Conservation (phyloP, 139 green algal species). For the Zygnema circumcarinatum region DNA sequence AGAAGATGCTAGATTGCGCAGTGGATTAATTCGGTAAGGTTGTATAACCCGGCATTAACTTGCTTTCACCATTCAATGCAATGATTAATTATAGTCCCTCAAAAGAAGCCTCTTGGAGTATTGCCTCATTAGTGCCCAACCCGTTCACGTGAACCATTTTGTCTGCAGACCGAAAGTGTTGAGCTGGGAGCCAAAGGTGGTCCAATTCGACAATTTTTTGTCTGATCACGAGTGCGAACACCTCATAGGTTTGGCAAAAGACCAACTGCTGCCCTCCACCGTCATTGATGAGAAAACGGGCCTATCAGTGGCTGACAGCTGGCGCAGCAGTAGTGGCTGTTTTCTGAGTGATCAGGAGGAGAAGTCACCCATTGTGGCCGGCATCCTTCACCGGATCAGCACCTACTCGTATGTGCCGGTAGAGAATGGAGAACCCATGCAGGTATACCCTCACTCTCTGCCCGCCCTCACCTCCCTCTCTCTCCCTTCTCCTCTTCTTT, state of each 20-base stretch:
- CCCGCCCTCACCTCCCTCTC: background rate
- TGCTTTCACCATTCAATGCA: too few species aligned
- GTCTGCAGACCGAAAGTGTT: too few species aligned
- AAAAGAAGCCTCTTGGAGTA: too few species aligned
- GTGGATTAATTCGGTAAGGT: too few species aligned
- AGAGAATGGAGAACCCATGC: constrained; percentile 12
- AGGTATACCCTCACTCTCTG: constrained; percentile 7
- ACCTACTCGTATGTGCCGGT: background rate
- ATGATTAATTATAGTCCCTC: too few species aligned
- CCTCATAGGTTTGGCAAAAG: background rate
- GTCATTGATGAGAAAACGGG: constrained; percentile 3
- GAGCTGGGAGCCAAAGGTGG: too few species aligned
- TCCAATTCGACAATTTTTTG: background rate
- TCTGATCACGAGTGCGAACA: background rate
- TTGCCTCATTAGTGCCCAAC: too few species aligned
- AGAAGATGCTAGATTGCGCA: too few species aligned
- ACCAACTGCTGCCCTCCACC: background rate
- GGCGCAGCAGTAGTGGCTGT: constrained; percentile 10
- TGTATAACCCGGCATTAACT: too few species aligned
- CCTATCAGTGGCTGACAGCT: background rate
- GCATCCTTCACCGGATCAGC: constrained; percentile 9
- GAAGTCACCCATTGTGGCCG: background rate
- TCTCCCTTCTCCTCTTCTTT: background rate
- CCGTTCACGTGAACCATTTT: too few species aligned
- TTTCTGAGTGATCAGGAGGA: constrained; percentile 13